Evolutionary conservation across 495 filamentous ascomycete species (phyloP), one percentile per base, ranked within the genome.

Genomic region (Aspergillus kassunensis): DNA sequence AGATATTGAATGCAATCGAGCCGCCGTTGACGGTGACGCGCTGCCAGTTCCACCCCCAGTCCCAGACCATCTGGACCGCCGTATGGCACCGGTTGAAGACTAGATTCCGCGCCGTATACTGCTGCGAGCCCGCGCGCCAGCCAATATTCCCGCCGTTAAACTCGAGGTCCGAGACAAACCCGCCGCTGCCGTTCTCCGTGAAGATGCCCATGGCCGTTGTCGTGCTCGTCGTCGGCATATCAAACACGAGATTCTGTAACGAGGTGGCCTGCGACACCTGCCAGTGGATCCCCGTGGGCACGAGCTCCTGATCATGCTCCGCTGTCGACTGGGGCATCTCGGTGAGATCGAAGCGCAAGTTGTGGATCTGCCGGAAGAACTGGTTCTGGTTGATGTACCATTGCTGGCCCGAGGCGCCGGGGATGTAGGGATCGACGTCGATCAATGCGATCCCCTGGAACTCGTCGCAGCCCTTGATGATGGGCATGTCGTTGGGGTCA

Each of bases 41-140:
- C 39, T 76, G 69, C 51, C 79, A 82, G 2, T 76, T 79, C 79
- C 77, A 81, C 23, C 78, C 75, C 79, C 79, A 82, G 52, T 77
- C 53, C 77, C 76, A 81, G 3, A 85, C 78, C 41, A 82, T 80
- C 20, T 74, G 77, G 42, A 84, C 82, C 31, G 77, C 77, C 24
- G 82, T 84, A 4, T 78, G 80, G 10, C 81, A 71, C 29, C 85
- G 75, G 53, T 80, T 80, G 64, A 92, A 87, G 10, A 68, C 76
- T 18, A 93, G 29, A 62, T 90, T 89, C 24, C 85, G 77, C 75
- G 86, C 87, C 0, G 88, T 91, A 51, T 85, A 93, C 63, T 92
- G 89, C 67, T 92, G 88, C 58, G 88, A 90, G 13, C 88, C 88
- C 50, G 90, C 60, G 33, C 75, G 76, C 18, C 78, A 74, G 29